Conservation (phyloP, 495 filamentous ascomycete species). For the Tuber calosporum region DNA sequence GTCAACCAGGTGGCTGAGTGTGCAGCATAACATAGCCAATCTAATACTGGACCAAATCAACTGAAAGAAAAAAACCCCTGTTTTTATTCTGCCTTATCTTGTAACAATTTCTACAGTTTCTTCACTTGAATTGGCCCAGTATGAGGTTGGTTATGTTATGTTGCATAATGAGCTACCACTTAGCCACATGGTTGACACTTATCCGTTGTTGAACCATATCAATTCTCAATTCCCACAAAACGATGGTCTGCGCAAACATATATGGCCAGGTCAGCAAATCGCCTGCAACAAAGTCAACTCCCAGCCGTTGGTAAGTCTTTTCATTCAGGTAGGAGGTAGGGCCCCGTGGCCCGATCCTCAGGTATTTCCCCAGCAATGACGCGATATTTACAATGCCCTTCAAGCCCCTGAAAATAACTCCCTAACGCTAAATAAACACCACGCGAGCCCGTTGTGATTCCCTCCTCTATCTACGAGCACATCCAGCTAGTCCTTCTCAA, state of each 20-base stretch:
- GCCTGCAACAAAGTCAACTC: neutral
- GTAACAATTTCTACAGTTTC: no score
- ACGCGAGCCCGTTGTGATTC: neutral
- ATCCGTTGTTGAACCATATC: no score
- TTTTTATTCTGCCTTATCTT: no score
- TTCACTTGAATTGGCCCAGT: no score
- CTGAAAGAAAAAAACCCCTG: no score
- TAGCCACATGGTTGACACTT: no score
- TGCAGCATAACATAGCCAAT: no score
- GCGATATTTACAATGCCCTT: neutral
- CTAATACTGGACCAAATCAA: no score
- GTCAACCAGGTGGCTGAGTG: no score
- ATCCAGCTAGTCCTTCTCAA: constrained; percentile 43
- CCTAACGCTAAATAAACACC: neutral
- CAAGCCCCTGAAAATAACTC: neutral
- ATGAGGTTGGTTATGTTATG: no score
- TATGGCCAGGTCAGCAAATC: neutral
- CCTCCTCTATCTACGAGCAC: neutral
- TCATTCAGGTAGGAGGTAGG: neutral
- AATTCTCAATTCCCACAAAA: neutral
- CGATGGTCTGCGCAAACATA: neutral
- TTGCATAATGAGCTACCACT: no score
- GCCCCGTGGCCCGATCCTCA: neutral
- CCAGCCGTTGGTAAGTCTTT: neutral
- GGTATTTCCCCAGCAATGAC: neutral